Base-by-base conservation (phyloP, 176 grass and related monocot genomes). In the Guadua angustifolia region DNA sequence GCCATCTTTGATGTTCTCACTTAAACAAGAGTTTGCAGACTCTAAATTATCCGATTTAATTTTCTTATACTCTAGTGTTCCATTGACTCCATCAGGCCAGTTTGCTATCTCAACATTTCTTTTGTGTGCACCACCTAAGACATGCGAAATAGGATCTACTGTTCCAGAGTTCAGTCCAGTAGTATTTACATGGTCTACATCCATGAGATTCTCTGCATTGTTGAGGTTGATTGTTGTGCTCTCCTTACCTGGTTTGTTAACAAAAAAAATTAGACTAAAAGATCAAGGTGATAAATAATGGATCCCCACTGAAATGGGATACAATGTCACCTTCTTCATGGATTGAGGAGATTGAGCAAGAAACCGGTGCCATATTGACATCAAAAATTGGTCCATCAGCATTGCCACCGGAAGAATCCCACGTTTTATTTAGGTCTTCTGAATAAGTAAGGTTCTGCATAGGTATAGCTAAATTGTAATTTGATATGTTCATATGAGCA, bases 61-160 rank as follows among this genome's bases (percentile, higher is more conserved):
- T 84, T 90, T 95, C 82, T 96, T 99, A 46, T 78, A 69, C 25
- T 83, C 71, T 21, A 66, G 79, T 90, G 62, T 77, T 80, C 39
- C 72, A 65, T 88, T 61, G 55, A 66, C 72, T 52, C 77, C 77
- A 43, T 69, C 79, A 77, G 36, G 58, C 70, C 76, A 77, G 42
- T 78, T 49, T 67, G 70, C 33, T 63, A 77, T 84, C 52, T 79
- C 83, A 78, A 63, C 67, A 86, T 75, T 73, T 84, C 65, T 69
- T 81, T 73, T 89, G 62, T 24, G 43, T 45, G 18, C 42, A 83
- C 60, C 58, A 84, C 59, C 64, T 64, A 65, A 83, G 66, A 36
- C 62, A 61, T 58, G 75, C n/a, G 9, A 77, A 24, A n/a, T 19
- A 29, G 5, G 51, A 80, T 86, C 82, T 25, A 77, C 40, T 64